Conservation (phyloP, 768 basidiomycete genomes). For the Mycena venus region DNA sequence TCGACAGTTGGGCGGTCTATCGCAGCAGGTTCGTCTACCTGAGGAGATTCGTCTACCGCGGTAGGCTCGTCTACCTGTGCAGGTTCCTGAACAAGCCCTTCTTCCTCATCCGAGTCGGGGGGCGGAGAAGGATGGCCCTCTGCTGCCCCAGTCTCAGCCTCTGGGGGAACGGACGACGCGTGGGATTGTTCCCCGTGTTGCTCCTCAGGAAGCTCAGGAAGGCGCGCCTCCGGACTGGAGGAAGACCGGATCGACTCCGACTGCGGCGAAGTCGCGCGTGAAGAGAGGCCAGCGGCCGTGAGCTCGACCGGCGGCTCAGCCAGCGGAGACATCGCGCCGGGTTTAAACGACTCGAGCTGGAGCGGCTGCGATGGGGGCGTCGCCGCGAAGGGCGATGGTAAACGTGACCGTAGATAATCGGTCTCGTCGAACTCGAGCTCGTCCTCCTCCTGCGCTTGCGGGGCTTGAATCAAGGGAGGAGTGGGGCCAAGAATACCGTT, state of each 20-base stretch:
- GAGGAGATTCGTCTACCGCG: not conserved
- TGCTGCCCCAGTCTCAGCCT: not conserved
- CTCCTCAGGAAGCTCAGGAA: not conserved
- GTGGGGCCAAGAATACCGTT: not conserved
- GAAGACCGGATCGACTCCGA: conserved; percentile 33
- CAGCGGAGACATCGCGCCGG: not conserved
- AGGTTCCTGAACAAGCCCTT: not conserved
- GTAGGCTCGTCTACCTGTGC: not conserved
- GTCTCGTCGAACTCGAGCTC: conserved; percentile 33
- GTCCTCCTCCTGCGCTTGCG: conserved; percentile 2
- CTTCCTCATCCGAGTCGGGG: conserved; percentile 31
- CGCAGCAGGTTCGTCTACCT: not conserved
- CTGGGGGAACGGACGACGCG: conserved; percentile 11
- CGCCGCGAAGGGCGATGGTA: conserved; percentile 31
- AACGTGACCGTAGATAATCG: conserved; percentile 30
- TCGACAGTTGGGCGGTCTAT: not conserved
- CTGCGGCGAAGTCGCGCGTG: not conserved
- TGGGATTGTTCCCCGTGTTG: not conserved
- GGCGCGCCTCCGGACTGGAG: conserved; percentile 32
- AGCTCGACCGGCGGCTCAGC: conserved; percentile 11
- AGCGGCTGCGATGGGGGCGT: conserved; percentile 19
- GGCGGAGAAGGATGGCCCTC: conserved; percentile 24
- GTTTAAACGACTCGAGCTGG: not conserved
- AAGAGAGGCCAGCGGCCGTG: not conserved
- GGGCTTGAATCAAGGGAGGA: not conserved